Base-by-base conservation (phyloP, 106 monocot genomes). In the Phalaenopsis aphrodite region DNA sequence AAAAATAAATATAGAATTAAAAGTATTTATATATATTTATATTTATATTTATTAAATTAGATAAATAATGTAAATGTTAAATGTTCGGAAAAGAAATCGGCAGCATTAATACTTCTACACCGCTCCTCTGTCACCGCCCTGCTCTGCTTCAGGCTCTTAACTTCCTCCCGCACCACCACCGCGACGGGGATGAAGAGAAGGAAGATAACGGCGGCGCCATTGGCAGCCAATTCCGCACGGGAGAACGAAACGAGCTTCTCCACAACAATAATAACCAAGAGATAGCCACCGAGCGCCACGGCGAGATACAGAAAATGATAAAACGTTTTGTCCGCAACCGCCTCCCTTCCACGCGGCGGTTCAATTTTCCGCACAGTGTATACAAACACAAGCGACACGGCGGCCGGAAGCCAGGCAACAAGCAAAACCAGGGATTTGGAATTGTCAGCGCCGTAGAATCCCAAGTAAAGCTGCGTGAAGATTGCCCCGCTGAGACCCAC, bases 401-500 rank as follows among this genome's bases (percentile, higher is more conserved):
- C 86, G 39, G 86, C 79, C 5, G 86, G 86, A 46, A 86, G 83
- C 86, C 86, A 86, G 11, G 83, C 86, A 16, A 86, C 72, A 8
- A 86, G 49, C 67, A 86, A 79, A 11, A 83, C 80, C 3, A 86
- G 45, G 0, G 86, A 61, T 69, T 83, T 83, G 43, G 86, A 41
- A 57, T 83, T 80, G 37, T 77, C 68, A 52, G 12, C 52, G 30
- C 86, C 86, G 69, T 86, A 83, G 56, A 80, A 41, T 2, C 83
- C 83, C 0, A 30, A 48, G 81, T 90, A 90, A 56, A 90, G 64
- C 84, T 90, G 85, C 5, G 85, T 88, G 87, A 84, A 85, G 30
- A 88, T 58, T 12, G 90, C 90, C 17, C 90, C 90, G 61, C 87
- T 90, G 72, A 90, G 81, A 42, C 90, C 87, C 6, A 90, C 81